Base-by-base conservation (phyloP, 495 filamentous ascomycete genomes). In the Annulohypoxylon bovei region DNA sequence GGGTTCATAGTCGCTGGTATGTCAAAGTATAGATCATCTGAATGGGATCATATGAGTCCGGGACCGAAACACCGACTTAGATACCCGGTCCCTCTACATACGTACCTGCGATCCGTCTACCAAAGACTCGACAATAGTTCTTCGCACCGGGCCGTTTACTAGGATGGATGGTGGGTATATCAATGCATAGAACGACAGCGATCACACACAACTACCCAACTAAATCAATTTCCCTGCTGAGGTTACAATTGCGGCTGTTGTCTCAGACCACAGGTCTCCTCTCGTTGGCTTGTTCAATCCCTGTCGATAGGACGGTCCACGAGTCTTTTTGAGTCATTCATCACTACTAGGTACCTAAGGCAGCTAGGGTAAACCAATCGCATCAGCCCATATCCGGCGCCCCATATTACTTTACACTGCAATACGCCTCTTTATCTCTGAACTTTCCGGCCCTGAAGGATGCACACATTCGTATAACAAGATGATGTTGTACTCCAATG, bases 191-290 rank as follows among this genome's bases (percentile, higher is more conserved):
- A 32, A 42, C 9, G 35, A 20, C 49, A 28, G 11, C 25, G 39
- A 22, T 52, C 49, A 52, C 27, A 53, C 28, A 5, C 8, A 23
- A 33, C n/a, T 30, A 53, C 27, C 18, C 47, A 47, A 30, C 49
- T 63, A 55, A 42, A 42, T 28, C 33, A 49, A 32, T 44, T 23
- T 44, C 49, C 22, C 27, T 44, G 61, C 27, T 28, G n/a, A 47
- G 42, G 37, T 27, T 65, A 14, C 50, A 30, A 40, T 37, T 40
- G 49, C 27, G 53, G 53, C 33, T 47, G 56, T 47, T 33, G 56
- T 27, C n/a, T 32, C 28, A 53, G 23, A 44, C 16, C 37, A 35
- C 9, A 30, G 27, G 4, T 6, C 27, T 11, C 4, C 14, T 58
- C 14, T 32, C 22, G 23, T 22, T 33, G n/a, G 39, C 40, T 2